Evolutionary conservation across 116 monocot genomes (phyloP).

Genomic region (Thalassia testudinum): DNA sequence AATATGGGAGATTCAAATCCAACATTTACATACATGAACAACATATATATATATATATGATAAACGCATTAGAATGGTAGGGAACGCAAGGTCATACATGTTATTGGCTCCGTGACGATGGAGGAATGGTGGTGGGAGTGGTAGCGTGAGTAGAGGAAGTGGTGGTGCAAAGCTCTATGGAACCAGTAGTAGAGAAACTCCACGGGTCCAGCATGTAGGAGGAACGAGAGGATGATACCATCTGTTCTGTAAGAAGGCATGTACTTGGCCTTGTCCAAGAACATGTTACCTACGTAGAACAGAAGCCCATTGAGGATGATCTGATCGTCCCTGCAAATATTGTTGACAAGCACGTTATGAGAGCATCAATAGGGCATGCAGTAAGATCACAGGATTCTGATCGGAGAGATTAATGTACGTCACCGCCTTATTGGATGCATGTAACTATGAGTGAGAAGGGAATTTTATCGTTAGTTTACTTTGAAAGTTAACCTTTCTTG

Average conservation of each 20-base stretch:
- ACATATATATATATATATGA: too few relatives aligned
- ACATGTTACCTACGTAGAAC: slow-evolving; percentile 16
- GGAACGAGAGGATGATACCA: slow-evolving; percentile 22
- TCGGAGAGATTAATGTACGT: too few relatives aligned
- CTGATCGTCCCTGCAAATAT: slow-evolving; percentile 76
- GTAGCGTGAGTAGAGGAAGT: slow-evolving; percentile 83
- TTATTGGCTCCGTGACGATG: slow-evolving; percentile 79
- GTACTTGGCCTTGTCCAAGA: slow-evolving; percentile 7
- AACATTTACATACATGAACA: too few relatives aligned
- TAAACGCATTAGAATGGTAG: too few relatives aligned
- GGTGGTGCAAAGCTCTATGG: slow-evolving; percentile 74
- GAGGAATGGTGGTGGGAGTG: slow-evolving; percentile 90
- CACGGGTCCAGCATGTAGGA: slow-evolving; percentile 52
- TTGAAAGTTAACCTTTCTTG: too few relatives aligned
- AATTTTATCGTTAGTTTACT: too few relatives aligned
- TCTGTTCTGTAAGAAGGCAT: slow-evolving; percentile 33
- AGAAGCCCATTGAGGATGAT: slow-evolving; percentile 41
- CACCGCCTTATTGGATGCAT: too few relatives aligned
- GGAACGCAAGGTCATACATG: slow-evolving; percentile 38
- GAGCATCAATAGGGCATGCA: too few relatives aligned
- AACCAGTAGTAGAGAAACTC: slow-evolving; percentile 96
- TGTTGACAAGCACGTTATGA: too few relatives aligned
- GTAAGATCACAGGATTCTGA: too few relatives aligned
- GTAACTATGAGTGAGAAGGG: too few relatives aligned
- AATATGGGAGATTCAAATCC: too few relatives aligned